Evolutionary conservation across 106 monocot species (phyloP).

Genomic region (Platanthera zijinensis): DNA sequence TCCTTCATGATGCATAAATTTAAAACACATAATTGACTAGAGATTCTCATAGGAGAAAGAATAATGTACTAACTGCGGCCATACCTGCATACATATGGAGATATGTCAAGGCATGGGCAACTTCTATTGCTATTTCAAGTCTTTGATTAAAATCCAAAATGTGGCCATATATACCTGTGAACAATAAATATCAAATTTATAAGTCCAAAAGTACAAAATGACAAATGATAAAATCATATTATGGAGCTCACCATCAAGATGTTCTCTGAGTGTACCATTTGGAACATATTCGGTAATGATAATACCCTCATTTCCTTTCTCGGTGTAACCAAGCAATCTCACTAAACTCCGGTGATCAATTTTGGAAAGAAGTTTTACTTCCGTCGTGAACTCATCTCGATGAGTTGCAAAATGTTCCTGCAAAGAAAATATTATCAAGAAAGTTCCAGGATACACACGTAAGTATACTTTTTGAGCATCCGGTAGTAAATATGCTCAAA

Average conservation of each 20-base stretch:
- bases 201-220: background rate
- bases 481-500: background rate
- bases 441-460: background rate
- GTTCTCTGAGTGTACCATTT: constrained; percentile 57
- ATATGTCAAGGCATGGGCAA: constrained; percentile 87
- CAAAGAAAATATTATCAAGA: constrained; percentile 1
- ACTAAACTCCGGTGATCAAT: constrained; percentile 53
- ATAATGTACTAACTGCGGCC: background rate
- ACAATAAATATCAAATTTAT: background rate
- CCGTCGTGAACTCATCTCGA: constrained; percentile 41
- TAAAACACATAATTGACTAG: background rate
- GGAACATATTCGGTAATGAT: constrained; percentile 51
- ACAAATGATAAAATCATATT: background rate
- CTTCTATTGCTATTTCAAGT: constrained; percentile 74
- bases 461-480: background rate
- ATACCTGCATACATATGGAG: constrained; percentile 84
- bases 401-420: constrained; percentile 37
- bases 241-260: constrained; percentile 34
- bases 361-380: constrained; percentile 51
- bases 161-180: constrained; percentile 49
- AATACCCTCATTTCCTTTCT: constrained; percentile 50
- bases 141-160: constrained; percentile 70
- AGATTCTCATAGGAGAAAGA: background rate
- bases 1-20: background rate
- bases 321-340: constrained; percentile 40